Evolutionary conservation across 192 early-diverging fungal genomes (phyloP), one percentile per base, ranked within the genome.

Genomic region (Lobosporangium transversale): DNA sequence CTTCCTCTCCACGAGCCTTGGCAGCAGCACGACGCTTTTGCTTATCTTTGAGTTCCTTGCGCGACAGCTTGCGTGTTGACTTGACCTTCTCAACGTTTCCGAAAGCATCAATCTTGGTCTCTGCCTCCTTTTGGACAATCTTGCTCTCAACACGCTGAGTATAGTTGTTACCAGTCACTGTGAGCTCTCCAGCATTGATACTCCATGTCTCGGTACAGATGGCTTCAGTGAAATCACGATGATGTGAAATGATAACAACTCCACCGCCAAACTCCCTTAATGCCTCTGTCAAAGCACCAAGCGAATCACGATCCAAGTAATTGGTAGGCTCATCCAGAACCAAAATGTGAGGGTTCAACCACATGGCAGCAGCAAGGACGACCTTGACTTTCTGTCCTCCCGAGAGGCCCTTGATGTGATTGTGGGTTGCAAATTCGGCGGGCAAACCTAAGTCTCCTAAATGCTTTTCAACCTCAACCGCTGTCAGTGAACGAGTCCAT

Each of bases 261-360:
- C 90, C 92, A 62, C 92, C 92, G 60, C 88, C 90, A 66, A 85
- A 94, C 53, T 88, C 85, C 68, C 80, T 83, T 78, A 94, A 86
- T 37, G 92, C 92, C 68, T 81, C 82, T 48, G 91, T 90, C 69
- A 94, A 83, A 32, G 83, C 87, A 48, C 85, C 87, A 21, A 89
- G 69, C 29, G 87, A 85, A 54, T 89, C 87, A 54, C 84, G 87
- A 73, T 89, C 86, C 73, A 89, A 73, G 37, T 85, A 90, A 67
- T 85, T 87, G 43, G 91, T 97, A 58, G 95, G 95, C 83, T 95
- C 94, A 69, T 97, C 95, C 68, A 97, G 85, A 48, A 97, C 88
- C 62, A 97, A 84, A 60, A 95, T 90, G 80, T 97, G 95, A 45
- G 96, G 96, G 70, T 90, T 87, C 79, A 91, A 90, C 92, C 93